These are phyloP conservation scores for Quercus engelmannii DNA, from an alignment of 306 rosid genomes.

Conservation along the genomic window DNA sequence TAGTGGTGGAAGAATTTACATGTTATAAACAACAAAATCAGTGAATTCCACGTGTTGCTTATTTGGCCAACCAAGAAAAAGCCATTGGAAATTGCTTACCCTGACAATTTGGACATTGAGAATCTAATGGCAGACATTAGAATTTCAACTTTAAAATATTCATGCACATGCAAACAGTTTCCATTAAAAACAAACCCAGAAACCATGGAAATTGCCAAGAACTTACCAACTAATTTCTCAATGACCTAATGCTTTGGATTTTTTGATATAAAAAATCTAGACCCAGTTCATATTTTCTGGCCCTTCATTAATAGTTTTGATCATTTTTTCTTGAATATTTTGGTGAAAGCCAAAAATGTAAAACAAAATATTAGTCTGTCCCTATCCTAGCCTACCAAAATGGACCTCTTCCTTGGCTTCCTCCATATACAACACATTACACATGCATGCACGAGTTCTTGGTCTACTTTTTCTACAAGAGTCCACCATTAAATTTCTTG, in stretches of 20 bases:
- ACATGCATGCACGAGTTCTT: neutral
- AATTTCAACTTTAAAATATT: neutral
- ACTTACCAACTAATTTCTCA: conserved; percentile 1
- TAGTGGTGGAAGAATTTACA: neutral
- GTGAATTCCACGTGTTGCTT: neutral
- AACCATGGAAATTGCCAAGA: conserved; percentile 17
- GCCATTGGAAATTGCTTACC: conserved; percentile 9
- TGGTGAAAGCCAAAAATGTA: neutral
- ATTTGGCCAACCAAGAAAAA: neutral
- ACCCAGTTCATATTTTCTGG: neutral
- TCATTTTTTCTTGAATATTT: neutral
- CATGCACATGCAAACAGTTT: conserved; percentile 6
- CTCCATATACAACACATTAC: neutral
- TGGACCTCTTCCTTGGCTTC: neutral
- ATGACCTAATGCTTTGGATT: neutral
- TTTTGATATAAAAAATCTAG: neutral
- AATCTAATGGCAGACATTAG: neutral
- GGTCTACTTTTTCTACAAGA: neutral
- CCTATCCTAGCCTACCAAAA: neutral
- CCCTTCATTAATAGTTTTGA: neutral
- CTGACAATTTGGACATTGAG: neutral
- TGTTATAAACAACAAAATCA: neutral
- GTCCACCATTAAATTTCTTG: conserved; percentile 1
- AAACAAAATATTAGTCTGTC: neutral
- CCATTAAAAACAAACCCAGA: neutral